Evolutionary conservation across 2,329 filamentous ascomycete genomes (phyloP).

Genomic region (Coniosporium tulheliwenetii): DNA sequence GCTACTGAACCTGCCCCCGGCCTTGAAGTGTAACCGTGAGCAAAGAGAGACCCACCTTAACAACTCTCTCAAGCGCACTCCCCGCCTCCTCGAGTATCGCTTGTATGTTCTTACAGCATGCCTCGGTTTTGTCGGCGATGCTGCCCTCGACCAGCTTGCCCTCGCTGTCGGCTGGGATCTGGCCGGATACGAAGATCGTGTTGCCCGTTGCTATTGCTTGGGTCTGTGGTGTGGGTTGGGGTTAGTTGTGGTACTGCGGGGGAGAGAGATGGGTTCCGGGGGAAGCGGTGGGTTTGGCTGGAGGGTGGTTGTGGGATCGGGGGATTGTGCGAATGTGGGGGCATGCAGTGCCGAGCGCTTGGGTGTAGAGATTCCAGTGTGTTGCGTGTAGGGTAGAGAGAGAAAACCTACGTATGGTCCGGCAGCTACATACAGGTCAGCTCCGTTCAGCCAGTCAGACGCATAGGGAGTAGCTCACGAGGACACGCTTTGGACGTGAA

Average conservation of each 20-base stretch:
- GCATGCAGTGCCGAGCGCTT: neutral
- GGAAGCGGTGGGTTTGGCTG: neutral
- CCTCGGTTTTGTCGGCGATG: slow-evolving; percentile 53
- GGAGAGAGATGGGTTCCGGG: neutral
- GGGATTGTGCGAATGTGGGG: neutral
- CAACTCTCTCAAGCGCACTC: slow-evolving; percentile 60
- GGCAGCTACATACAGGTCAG: slow-evolving; percentile 16
- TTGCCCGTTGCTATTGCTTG: slow-evolving; percentile 52
- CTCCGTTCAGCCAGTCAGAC: neutral
- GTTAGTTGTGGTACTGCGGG: slow-evolving; percentile 1
- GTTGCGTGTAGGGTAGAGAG: slow-evolving; percentile 1
- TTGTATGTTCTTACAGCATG: slow-evolving; percentile 64
- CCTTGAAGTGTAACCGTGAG: neutral
- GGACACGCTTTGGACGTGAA: slow-evolving; percentile 25
- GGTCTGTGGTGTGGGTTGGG: slow-evolving; percentile 14
- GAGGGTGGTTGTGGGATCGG: slow-evolving; percentile 1
- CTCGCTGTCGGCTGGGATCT: slow-evolving; percentile 55
- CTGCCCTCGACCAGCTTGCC: slow-evolving; percentile 47
- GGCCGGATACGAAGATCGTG: slow-evolving; percentile 56
- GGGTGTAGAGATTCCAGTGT: too few relatives aligned
- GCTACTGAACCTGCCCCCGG: too few relatives aligned
- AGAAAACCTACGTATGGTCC: slow-evolving; percentile 24
- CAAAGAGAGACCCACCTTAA: slow-evolving; percentile 48
- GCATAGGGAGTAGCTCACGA: slow-evolving; percentile 16
- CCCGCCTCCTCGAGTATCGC: slow-evolving; percentile 73